These are phyloP conservation scores for Sporothrix brasiliensis DNA, from an alignment of 2,329 filamentous ascomycete genomes.

Conservation along the genomic window DNA sequence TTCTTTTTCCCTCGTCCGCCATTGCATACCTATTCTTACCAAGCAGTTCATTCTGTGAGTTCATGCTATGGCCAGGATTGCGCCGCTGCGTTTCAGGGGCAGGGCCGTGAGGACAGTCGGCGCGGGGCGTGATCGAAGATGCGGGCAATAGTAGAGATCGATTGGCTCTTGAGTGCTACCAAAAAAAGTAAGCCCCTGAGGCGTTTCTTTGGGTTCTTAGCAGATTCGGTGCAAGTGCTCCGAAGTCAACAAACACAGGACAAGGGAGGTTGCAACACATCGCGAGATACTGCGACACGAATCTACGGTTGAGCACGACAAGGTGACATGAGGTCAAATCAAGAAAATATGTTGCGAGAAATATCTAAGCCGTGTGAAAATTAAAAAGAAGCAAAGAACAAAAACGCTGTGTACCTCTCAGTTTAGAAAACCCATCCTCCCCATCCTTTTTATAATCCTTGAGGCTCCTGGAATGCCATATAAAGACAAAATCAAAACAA, in stretches of 20 bases:
- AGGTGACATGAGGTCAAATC: not conserved
- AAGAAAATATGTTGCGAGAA: not conserved
- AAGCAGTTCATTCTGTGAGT: not conserved
- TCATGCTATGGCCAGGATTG: not conserved
- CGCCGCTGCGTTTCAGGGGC: constrained; percentile 4
- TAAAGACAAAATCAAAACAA: not conserved
- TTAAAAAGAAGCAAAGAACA: not conserved
- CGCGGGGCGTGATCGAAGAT: not conserved
- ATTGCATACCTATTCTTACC: not conserved
- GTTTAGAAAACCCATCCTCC: not conserved
- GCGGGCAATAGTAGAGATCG: not conserved
- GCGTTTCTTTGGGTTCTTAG: not conserved
- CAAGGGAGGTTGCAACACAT: not conserved
- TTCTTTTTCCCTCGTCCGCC: not conserved
- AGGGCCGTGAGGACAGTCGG: not conserved
- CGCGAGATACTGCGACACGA: not conserved
- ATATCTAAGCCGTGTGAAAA: not conserved
- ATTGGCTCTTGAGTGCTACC: constrained; percentile 1
- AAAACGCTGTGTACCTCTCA: not conserved
- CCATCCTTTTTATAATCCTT: constrained; percentile 5
- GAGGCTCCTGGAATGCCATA: not conserved
- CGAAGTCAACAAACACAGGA: not conserved
- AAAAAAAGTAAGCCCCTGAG: not conserved
- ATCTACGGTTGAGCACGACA: too few relatives aligned
- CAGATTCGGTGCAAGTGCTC: not conserved